Base-by-base conservation (phyloP, 2,329 filamentous ascomycete species). In the Colletotrichum spinosum region DNA sequence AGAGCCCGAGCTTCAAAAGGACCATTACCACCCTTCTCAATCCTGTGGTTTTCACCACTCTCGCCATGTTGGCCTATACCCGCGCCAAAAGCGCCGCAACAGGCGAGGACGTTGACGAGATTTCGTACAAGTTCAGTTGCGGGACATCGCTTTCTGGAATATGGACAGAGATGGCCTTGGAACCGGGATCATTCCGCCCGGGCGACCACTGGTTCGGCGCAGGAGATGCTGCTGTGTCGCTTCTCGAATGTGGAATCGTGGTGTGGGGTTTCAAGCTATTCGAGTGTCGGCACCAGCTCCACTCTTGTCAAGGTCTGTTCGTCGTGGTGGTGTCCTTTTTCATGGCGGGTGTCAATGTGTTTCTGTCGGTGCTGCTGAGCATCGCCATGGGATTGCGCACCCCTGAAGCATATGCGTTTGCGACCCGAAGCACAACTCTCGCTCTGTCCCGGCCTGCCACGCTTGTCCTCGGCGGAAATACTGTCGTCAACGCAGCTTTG, bases 191-290 rank as follows among this genome's bases (percentile, higher is more conserved):
- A 5, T 67, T 72, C 11, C 37, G 44, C 2, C 59, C 68, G 0
- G 25, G 54, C 3, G 71, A 73, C 35, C 57, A 57, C 2, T 78
- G 76, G 74, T 59, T 81, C 55, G 82, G 82, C 2, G 83, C 83
- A 0, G 84, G 84, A 8, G 83, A 86, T 65, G 71, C 80, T 4
- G 83, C 84, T 0, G 75, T 81, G 1, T 81, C 82, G 0, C 71
- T 86, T 3, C 81, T 86, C 3, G 81, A 85, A 69, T 79, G 81
- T 4, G 84, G 83, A 10, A 83, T 86, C 33, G 76, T 85, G 3
- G 76, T 80, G 4, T 86, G 84, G 84, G 84, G 84, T 0, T 80
- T 86, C 68, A 86, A 86, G 72, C 75, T 86, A 4, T 84, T 81
- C 68, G 82, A 84, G 67, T 84, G 81, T 71, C 81, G 83, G 4